phyloP scores from a whole-genome alignment of 805 yeast genomes.

The Debaryomyces prosopidis region DNA sequence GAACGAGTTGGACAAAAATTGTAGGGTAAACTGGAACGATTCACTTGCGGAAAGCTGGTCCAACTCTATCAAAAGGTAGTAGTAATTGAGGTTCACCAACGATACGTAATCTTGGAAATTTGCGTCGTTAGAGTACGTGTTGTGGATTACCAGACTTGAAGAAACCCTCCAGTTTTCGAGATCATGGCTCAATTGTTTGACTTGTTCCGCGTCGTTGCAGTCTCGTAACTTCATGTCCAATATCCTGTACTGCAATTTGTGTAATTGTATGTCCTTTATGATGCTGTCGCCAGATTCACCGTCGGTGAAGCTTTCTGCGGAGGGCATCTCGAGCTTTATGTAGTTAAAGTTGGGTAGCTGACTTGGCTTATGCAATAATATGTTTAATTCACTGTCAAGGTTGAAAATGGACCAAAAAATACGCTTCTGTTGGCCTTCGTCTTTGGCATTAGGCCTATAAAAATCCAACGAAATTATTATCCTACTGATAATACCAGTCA shows the following conservation, averaged over 20 bases:
- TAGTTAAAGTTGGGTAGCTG: slow-evolving; percentile 29
- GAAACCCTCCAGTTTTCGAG: slow-evolving; percentile 40
- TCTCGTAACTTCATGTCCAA: slow-evolving; percentile 15
- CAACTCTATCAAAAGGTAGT: slow-evolving; percentile 39
- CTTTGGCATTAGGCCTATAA: slow-evolving; percentile 12
- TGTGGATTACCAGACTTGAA: slow-evolving; percentile 27
- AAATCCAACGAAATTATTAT: slow-evolving; percentile 21
- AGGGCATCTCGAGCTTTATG: slow-evolving; percentile 17
- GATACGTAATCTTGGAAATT: slow-evolving; percentile 34
- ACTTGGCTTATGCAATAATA: slow-evolving; percentile 35
- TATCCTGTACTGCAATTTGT: slow-evolving; percentile 25
- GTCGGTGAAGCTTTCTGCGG: slow-evolving; percentile 12
- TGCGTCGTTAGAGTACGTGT: slow-evolving; percentile 24
- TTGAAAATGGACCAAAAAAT: slow-evolving; percentile 40
- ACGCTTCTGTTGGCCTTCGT: slow-evolving; percentile 10
- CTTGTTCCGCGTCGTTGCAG: background rate
- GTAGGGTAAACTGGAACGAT: slow-evolving; percentile 41
- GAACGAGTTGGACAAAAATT: slow-evolving; percentile 41
- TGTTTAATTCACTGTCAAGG: slow-evolving; percentile 38
- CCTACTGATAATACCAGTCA: slow-evolving; percentile 35
- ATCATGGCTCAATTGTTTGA: slow-evolving; percentile 24
- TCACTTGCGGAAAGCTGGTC: slow-evolving; percentile 41
- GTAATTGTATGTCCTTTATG: slow-evolving; percentile 23
- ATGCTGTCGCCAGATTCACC: slow-evolving; percentile 21
- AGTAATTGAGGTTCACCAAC: slow-evolving; percentile 37